Percentiles rank a stretch among this genome's conserved stretches.
These are phyloP conservation scores for Ephemerocybe angulata DNA, from an alignment of 768 basidiomycete species.

Conservation along the genomic window DNA sequence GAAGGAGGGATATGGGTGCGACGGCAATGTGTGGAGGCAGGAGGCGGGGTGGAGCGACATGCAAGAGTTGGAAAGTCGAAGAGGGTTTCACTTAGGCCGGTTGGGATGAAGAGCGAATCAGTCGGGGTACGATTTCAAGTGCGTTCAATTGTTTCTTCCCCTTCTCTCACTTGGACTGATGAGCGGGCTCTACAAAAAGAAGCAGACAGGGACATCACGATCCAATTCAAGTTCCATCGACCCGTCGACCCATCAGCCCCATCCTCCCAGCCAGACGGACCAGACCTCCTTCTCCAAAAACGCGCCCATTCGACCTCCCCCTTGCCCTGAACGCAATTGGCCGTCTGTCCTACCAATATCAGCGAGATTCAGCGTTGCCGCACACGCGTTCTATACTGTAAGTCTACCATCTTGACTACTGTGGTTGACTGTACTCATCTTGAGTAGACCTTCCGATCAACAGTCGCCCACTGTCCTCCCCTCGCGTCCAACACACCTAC, in stretches of 20 bases:
- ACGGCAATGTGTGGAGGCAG: constrained; percentile 20
- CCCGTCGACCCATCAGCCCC: constrained; percentile 42
- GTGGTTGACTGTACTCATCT: no score
- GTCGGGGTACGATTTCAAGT: constrained; percentile 83
- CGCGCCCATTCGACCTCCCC: no score
- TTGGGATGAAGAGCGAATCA: constrained; percentile 86
- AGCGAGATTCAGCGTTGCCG: no score
- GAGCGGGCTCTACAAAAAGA: constrained; percentile 47
- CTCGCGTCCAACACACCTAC: no score
- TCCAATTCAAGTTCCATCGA: constrained; percentile 68
- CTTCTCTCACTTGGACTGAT: neutral
- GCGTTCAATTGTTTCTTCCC: constrained; percentile 24
- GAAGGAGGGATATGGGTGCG: constrained; percentile 24
- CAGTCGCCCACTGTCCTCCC: no score
- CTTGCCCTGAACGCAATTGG: no score
- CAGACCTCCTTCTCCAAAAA: no score
- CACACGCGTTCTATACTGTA: no score
- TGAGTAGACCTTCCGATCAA: no score
- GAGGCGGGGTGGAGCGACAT: constrained; percentile 27
- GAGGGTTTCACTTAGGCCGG: constrained; percentile 70
- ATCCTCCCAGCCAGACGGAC: constrained; percentile 29
- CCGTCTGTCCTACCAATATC: no score
- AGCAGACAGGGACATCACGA: constrained; percentile 58
- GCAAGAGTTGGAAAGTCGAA: constrained; percentile 46
- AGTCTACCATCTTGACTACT: no score